phyloP scores from a whole-genome alignment of 2,329 filamentous ascomycete species.

The Neopestalotiopsis sp. region DNA sequence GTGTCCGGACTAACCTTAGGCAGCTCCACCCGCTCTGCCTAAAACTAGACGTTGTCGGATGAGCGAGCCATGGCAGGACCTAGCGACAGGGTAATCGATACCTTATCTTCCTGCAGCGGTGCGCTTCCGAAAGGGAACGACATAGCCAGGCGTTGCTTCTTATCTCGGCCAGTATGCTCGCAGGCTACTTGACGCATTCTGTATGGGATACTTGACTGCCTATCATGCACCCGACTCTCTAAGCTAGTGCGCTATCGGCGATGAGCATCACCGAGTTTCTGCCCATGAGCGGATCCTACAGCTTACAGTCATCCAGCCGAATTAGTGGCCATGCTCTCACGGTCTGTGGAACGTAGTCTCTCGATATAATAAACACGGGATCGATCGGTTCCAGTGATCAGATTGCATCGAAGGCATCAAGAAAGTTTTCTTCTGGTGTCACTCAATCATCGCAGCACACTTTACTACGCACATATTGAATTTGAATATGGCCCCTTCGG shows the following conservation, averaged over 20 bases:
- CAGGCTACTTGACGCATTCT: too few relatives aligned
- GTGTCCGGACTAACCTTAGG: too few relatives aligned
- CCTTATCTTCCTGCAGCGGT: background rate
- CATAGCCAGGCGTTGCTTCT: too few relatives aligned
- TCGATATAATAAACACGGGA: background rate
- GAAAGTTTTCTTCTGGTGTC: background rate
- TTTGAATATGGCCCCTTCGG: background rate
- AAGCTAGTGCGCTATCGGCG: too few relatives aligned
- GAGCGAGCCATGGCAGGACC: background rate
- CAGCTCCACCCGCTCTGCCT: too few relatives aligned
- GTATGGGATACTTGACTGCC: too few relatives aligned
- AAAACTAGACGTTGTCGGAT: too few relatives aligned
- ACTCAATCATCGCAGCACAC: background rate
- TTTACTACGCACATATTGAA: background rate
- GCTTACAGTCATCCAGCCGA: background rate
- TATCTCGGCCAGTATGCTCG: too few relatives aligned
- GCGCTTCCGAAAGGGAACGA: background rate
- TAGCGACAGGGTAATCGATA: background rate
- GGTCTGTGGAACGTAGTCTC: background rate
- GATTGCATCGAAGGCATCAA: background rate
- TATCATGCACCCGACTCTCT: too few relatives aligned
- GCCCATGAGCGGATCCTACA: background rate
- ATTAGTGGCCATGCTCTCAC: background rate
- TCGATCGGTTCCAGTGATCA: too few relatives aligned
- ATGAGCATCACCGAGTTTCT: background rate